Percentiles rank a stretch among this genome's conserved stretches.
phyloP scores from a whole-genome alignment of 768 basidiomycete genomes.

The Termitomyces heimii region DNA sequence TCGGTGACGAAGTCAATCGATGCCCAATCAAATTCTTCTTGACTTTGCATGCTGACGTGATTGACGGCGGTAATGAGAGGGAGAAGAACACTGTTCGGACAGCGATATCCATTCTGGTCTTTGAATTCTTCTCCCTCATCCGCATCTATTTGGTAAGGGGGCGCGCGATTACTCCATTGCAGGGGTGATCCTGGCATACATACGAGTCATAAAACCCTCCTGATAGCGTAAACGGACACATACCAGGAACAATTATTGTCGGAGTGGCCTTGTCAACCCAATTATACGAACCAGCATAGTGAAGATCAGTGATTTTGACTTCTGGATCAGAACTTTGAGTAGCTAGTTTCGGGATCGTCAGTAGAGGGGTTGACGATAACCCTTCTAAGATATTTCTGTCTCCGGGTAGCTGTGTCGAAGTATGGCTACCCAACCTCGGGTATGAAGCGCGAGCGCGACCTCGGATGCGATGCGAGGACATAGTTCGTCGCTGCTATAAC shows the following conservation, averaged over 20 bases:
- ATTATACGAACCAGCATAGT: constrained; percentile 43
- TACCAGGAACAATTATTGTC: constrained; percentile 49
- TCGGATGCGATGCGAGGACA: not conserved
- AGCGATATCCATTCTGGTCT: constrained; percentile 55
- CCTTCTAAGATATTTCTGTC: constrained; percentile 33
- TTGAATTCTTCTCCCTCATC: constrained; percentile 45
- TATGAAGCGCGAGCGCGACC: not conserved
- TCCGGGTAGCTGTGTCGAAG: not conserved
- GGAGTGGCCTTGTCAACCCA: constrained; percentile 39
- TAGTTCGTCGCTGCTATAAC: not conserved
- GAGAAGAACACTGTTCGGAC: constrained; percentile 30
- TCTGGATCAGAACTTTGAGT: constrained; percentile 18
- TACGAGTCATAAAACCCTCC: not conserved
- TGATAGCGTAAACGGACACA: constrained; percentile 3
- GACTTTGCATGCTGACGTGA: constrained; percentile 25
- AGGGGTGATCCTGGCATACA: constrained; percentile 39
- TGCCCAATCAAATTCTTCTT: constrained; percentile 33
- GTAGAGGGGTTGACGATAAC: constrained; percentile 20
- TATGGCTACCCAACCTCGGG: not conserved
- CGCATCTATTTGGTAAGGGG: constrained; percentile 47
- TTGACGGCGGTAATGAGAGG: constrained; percentile 61
- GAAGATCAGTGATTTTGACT: constrained; percentile 31
- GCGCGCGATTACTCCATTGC: constrained; percentile 38
- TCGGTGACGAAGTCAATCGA: constrained; percentile 51
- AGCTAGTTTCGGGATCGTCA: constrained; percentile 20